Evolutionary conservation across 2,329 filamentous ascomycete species (phyloP), one percentile per base, ranked within the genome.

Genomic region (Clonostachys rosea): DNA sequence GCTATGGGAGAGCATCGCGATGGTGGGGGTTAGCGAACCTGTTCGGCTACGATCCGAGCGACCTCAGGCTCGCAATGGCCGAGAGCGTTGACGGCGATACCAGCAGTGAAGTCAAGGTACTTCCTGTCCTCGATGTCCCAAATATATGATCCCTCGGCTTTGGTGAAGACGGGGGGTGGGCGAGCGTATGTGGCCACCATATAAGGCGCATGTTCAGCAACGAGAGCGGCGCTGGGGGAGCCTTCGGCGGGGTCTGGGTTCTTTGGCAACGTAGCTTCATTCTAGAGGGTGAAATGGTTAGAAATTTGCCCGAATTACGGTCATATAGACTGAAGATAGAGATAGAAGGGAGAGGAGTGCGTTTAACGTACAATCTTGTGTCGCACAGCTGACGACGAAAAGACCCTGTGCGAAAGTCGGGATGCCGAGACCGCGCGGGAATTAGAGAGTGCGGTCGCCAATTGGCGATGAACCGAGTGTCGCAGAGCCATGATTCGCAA

Each of bases 151-250:
- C 94, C 94, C 62, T 90, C 75, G 53, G 91, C 94, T 64, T 85
- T 88, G 49, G 91, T 83, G 66, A 99, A 96, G 61, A 97, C 88
- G 3, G 91, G 90, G 41, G 87, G 79, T 43, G 94, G 92, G 24
- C 94, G 89, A 45, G 90, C 84, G 68, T 99, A 99, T 46, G 94
- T 99, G 3, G 91, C 86, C 30, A 99, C 88, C 92, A 99, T 97
- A 70, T 84, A 97, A 4, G 88, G 87, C 34, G 84, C 78, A 59
- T 91, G 84, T 51, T 89, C 81, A 55, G 82, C 77, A 54, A 96
- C 81, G 50, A 96, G 78, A 33, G 83, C 78, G 34, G 83, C 80
- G 54, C 89, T 95, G 57, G 82, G 73, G 1, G 90, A 94, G 66
- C 90, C 86, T 43, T 79, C 59, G 13, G 83, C 61, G 35, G 90